Percentiles rank a stretch among this genome's conserved stretches.
phyloP scores from a whole-genome alignment of 1,284 basidiomycete genomes.

The Trametes polyzona region DNA sequence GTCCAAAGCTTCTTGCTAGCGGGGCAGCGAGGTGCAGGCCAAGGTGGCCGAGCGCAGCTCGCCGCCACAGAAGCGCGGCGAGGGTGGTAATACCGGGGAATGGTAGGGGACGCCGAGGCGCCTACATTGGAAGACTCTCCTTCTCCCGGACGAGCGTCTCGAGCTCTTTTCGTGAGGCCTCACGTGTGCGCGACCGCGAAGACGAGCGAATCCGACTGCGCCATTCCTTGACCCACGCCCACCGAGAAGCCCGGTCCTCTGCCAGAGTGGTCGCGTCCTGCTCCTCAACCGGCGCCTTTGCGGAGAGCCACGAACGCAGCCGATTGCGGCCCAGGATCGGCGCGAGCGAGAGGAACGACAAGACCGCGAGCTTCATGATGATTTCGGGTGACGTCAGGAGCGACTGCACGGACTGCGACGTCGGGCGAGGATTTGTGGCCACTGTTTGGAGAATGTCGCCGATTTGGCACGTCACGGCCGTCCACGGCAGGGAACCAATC shows the following conservation, averaged over 20 bases:
- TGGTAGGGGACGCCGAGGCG: not conserved
- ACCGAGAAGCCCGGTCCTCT: slow-evolving; percentile 48
- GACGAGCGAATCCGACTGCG: slow-evolving; percentile 50
- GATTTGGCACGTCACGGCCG: slow-evolving; percentile 85
- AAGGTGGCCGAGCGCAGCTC: not conserved
- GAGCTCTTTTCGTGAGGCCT: slow-evolving; percentile 29
- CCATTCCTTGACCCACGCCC: slow-evolving; percentile 67
- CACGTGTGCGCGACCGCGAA: slow-evolving; percentile 46
- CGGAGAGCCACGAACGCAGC: slow-evolving; percentile 57
- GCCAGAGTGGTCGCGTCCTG: slow-evolving; percentile 4
- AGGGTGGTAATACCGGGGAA: not conserved
- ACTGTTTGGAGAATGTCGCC: slow-evolving; percentile 83
- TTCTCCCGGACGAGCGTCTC: slow-evolving; percentile 36
- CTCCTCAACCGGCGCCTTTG: slow-evolving; percentile 11
- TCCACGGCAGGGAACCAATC: slow-evolving; percentile 84
- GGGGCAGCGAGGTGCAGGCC: not conserved
- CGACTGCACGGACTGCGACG: slow-evolving; percentile 71
- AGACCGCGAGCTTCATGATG: slow-evolving; percentile 70
- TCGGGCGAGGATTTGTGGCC: slow-evolving; percentile 66
- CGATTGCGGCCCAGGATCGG: slow-evolving; percentile 74
- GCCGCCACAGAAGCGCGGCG: not conserved
- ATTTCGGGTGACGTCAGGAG: slow-evolving; percentile 73
- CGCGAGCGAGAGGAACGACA: slow-evolving; percentile 77
- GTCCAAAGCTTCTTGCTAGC: slow-evolving; percentile 3
- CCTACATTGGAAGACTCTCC: slow-evolving; percentile 33